Evolutionary conservation across 2,329 filamentous ascomycete species (phyloP).

Genomic region (Fusarium udum): DNA sequence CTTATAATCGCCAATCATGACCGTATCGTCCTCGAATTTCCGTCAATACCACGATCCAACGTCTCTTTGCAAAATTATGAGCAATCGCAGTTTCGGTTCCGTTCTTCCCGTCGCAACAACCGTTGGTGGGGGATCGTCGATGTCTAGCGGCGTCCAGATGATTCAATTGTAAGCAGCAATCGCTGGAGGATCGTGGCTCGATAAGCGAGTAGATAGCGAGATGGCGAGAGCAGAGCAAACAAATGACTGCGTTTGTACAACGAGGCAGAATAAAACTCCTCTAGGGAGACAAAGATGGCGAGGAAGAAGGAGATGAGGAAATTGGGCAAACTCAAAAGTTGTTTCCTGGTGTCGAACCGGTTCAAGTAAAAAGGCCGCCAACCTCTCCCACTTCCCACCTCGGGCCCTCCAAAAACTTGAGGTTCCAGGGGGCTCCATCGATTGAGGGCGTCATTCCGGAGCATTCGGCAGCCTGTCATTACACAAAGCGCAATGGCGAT

Average conservation of each 20-base stretch:
- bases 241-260: conserved; percentile 28
- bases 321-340: conserved; percentile 9
- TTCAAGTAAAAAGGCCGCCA: conserved; percentile 5
- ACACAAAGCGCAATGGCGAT: conserved; percentile 10
- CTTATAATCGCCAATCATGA: conserved; percentile 36
- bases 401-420: neutral
- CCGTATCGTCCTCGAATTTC: neutral
- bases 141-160: conserved; percentile 17
- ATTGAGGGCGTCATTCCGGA: conserved; percentile 34
- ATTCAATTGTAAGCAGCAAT: conserved; percentile 6
- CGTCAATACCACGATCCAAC: neutral
- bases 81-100: neutral
- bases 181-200: conserved; percentile 1
- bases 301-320: neutral
- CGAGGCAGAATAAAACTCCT: conserved; percentile 6
- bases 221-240: conserved; percentile 30
- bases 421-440: conserved; percentile 9
- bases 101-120: conserved; percentile 1
- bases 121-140: conserved; percentile 34
- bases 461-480: conserved; percentile 33
- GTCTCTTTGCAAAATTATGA: neutral
- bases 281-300: conserved; percentile 6
- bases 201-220: conserved; percentile 29
- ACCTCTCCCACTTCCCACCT: neutral
- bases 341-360: conserved; percentile 8